phyloP scores from a whole-genome alignment of 768 basidiomycete genomes.

The Xerocomellus chrysenteron region DNA sequence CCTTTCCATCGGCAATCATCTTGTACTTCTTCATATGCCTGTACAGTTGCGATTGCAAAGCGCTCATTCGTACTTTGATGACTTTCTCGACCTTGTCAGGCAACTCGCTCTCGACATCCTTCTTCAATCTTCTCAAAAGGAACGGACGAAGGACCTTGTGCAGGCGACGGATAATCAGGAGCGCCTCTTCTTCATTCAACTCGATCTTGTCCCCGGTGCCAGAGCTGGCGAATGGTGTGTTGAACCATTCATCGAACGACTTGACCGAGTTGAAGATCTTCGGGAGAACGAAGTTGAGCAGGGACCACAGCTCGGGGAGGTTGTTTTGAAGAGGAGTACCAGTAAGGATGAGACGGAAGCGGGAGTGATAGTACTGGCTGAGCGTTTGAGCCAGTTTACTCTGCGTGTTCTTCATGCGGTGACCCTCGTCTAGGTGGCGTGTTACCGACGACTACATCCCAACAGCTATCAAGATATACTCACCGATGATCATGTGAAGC shows the following conservation, averaged over 20 bases:
- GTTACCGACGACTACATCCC: slow-evolving; percentile 2
- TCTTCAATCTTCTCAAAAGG: slow-evolving; percentile 89
- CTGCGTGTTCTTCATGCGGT: slow-evolving; percentile 96
- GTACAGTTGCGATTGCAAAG: slow-evolving; percentile 87
- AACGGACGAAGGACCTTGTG: slow-evolving; percentile 96
- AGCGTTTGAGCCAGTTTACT: slow-evolving; percentile 89
- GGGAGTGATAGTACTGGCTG: slow-evolving; percentile 88
- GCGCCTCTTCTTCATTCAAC: slow-evolving; percentile 98
- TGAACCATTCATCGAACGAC: slow-evolving; percentile 99
- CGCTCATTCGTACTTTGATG: slow-evolving; percentile 94
- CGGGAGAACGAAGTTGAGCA: slow-evolving; percentile 92
- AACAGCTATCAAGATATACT: slow-evolving; percentile 12
- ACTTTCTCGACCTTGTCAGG: slow-evolving; percentile 99
- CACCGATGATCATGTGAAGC: slow-evolving; percentile 97
- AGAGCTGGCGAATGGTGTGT: slow-evolving; percentile 98
- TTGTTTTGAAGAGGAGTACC: slow-evolving; percentile 98
- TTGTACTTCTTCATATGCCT: slow-evolving; percentile 99
- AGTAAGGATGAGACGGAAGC: slow-evolving; percentile 90
- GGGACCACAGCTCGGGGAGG: slow-evolving; percentile 91
- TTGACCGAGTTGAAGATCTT: slow-evolving; percentile 99
- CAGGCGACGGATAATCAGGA: slow-evolving; percentile 93
- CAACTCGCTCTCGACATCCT: slow-evolving; percentile 93
- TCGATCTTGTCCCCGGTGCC: slow-evolving; percentile 98
- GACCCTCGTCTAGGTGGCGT: slow-evolving; percentile 73
- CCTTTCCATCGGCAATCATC: slow-evolving; percentile 87